Evolutionary conservation across 2,329 filamentous ascomycete genomes (phyloP), one percentile per base, ranked within the genome.

Genomic region (Helotiales sp.): DNA sequence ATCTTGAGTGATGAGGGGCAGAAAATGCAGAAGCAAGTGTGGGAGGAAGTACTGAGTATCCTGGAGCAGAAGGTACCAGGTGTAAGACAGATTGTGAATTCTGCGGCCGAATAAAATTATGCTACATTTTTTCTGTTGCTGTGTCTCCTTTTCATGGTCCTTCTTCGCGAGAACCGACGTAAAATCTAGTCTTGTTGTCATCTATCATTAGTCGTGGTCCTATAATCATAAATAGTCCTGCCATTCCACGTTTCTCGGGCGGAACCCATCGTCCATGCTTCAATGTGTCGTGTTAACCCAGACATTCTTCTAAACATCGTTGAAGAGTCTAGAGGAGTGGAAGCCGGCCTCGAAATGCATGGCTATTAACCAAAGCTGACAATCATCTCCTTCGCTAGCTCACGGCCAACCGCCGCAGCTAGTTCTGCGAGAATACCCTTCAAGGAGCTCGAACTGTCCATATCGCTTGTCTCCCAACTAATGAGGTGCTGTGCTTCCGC

Each of bases 401-500:
- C 86, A 1, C 84, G 81, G 0, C 91, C 91, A 52, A 93, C 77
- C 11, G 86, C 86, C 3, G 90, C 89, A 3, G 89, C 85, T 60
- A 93, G 76, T 73, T 93, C 90, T 1, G 87, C 90, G 66, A 93
- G 83, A 40, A 84, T 82, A 0, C 86, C 84, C 75, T 89, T 91
- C 37, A 91, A 77, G 0, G 82, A 83, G 5, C 79, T 77, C 20
- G 80, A 77, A 58, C 88, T 81, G 13, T 78, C 76, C 2, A 91
- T 78, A 37, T 80, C 78, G 55, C 85, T 82, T 1, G 79, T 75
- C 0, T 87, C 80, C 91, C 91, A 93, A 2, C 80, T 80, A 2
- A 85, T 81, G 8, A 92, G 80, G 74, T 89, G 82, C 64, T 83
- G 76, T 2, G 79, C 80, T 64, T 80, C 77, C 66, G 83, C 84